These are phyloP conservation scores for Xenosphaeropsis pyriputrescens DNA, from an alignment of 2,329 filamentous ascomycete species.

Conservation along the genomic window DNA sequence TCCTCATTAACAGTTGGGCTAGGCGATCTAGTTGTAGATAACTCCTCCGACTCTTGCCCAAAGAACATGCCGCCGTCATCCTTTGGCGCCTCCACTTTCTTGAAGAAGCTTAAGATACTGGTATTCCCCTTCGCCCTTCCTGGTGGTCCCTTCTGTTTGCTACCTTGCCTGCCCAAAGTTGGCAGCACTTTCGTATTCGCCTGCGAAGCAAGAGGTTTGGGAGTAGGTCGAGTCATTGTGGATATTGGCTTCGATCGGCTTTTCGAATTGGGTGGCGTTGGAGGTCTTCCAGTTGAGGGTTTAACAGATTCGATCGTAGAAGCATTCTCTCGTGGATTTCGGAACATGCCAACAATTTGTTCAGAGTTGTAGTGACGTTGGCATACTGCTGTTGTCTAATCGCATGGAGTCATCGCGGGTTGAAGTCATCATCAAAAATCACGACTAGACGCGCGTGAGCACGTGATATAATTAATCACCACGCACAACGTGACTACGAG, in stretches of 20 bases:
- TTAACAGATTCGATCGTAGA: constrained; percentile 18
- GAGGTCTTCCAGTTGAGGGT: constrained; percentile 33
- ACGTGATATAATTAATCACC: no score
- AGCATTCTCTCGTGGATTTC: constrained; percentile 33
- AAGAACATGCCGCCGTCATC: constrained; percentile 44
- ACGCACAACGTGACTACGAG: no score
- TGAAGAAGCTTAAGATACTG: constrained; percentile 63
- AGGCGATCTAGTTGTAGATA: constrained; percentile 3
- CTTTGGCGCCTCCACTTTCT: constrained; percentile 38
- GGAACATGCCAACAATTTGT: constrained; percentile 26
- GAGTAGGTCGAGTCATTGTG: constrained; percentile 9
- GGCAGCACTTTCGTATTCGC: constrained; percentile 11
- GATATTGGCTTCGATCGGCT: constrained; percentile 1
- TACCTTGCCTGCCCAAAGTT: constrained; percentile 3
- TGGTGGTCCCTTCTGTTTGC: constrained; percentile 12
- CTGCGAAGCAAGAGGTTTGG: constrained; percentile 15
- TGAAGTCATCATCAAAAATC: no score
- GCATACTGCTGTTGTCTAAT: no score
- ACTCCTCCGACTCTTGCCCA: constrained; percentile 9
- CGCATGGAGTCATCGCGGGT: no score
- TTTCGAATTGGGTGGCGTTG: constrained; percentile 28
- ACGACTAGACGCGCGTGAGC: no score
- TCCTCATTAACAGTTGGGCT: constrained; percentile 5
- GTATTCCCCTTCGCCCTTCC: constrained; percentile 29
- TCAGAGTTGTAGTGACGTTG: no score